phyloP scores from a whole-genome alignment of 768 basidiomycete genomes.

The Hemileccinum rubropunctum region DNA sequence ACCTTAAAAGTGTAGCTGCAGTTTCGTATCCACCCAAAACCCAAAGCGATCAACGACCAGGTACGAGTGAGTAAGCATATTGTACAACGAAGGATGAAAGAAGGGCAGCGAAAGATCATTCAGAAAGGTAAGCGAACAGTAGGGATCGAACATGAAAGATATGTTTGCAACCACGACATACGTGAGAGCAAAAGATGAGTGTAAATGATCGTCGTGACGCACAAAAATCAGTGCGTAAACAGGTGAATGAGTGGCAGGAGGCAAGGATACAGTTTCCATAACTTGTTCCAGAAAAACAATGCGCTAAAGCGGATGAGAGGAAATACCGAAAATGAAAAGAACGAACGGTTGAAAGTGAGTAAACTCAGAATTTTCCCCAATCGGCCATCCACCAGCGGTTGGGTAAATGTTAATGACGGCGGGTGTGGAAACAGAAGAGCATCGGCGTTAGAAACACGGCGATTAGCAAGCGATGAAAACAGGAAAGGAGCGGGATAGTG shows the following conservation, averaged over 20 bases:
- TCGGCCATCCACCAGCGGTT: neutral
- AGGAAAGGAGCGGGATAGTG: constrained; percentile 7
- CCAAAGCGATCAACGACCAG: constrained; percentile 14
- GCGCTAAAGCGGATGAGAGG: neutral
- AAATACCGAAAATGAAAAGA: neutral
- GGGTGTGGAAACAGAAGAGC: constrained; percentile 1
- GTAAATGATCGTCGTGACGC: constrained; percentile 5
- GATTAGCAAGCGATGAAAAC: neutral
- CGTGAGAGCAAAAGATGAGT: neutral
- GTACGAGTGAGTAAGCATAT: neutral
- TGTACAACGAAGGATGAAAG: constrained; percentile 19
- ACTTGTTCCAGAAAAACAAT: neutral
- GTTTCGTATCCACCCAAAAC: neutral
- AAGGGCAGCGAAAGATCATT: neutral
- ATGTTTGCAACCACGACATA: constrained; percentile 5
- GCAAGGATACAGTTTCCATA: neutral
- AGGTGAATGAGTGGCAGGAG: constrained; percentile 3
- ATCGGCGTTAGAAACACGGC: neutral
- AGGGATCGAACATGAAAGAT: neutral
- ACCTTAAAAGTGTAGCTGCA: constrained; percentile 18
- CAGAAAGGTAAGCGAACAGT: neutral
- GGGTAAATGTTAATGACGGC: neutral
- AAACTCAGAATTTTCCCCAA: neutral
- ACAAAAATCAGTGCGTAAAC: neutral
- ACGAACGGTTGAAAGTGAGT: neutral